These are phyloP conservation scores for Suhomyces anneliseae DNA, from an alignment of 1,139 yeast genomes.

Conservation along the genomic window DNA sequence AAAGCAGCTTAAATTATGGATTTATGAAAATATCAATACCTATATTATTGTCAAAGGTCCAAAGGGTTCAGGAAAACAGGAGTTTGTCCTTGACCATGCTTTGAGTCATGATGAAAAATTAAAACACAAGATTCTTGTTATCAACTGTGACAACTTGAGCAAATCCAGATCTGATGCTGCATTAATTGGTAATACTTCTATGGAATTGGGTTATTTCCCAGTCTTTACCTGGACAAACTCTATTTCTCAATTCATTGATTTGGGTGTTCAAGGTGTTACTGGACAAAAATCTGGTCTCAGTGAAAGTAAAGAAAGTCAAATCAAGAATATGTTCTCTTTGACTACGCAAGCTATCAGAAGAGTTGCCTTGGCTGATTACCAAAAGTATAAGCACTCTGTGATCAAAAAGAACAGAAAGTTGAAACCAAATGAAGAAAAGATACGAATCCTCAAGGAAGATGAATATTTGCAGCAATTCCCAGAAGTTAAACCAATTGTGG, in stretches of 20 bases:
- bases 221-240: slow-evolving; percentile 91
- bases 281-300: slow-evolving; percentile 94
- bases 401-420: slow-evolving; percentile 23
- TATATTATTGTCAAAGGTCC: slow-evolving; percentile 92
- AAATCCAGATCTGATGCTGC: slow-evolving; percentile 74
- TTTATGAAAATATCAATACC: slow-evolving; percentile 63
- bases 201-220: slow-evolving; percentile 86
- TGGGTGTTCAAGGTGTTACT: slow-evolving; percentile 85
- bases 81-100: slow-evolving; percentile 71
- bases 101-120: slow-evolving; percentile 44
- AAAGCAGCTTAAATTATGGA: slow-evolving; percentile 71
- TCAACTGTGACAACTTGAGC: slow-evolving; percentile 77
- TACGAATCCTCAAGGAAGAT: slow-evolving; percentile 59
- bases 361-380: slow-evolving; percentile 54
- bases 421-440: slow-evolving; percentile 12
- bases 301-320: slow-evolving; percentile 81
- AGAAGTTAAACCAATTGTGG: slow-evolving; percentile 82
- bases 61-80: slow-evolving; percentile 88
- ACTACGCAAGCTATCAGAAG: slow-evolving; percentile 72
- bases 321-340: slow-evolving; percentile 75
- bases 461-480: slow-evolving; percentile 86
- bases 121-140: slow-evolving; percentile 57
- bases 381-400: slow-evolving; percentile 21
- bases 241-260: slow-evolving; percentile 74
- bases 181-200: slow-evolving; percentile 67